Base-by-base conservation (phyloP, 2,329 filamentous ascomycete species). In the Aspergillus luchuensis region DNA sequence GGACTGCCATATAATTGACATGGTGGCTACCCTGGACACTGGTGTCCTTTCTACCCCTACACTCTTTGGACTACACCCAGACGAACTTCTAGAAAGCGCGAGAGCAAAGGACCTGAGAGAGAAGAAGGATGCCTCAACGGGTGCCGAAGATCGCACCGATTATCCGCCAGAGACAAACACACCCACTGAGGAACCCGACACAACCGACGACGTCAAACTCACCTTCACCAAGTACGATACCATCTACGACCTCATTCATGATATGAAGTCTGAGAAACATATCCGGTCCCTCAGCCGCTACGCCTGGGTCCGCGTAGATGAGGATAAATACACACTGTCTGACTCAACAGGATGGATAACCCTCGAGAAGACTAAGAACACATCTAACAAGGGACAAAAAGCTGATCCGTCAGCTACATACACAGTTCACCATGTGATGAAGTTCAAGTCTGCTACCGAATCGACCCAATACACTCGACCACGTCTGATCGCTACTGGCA, bases 1-100 rank as follows among this genome's bases (percentile, higher is more conserved):
- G 41, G 87, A 98, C 71, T 99, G 95, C 68, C 95, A 98, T 74
- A 83, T 99, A 61, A 96, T 99, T 70, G 95, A 99, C 75, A 92
- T 99, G 87, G 95, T 98, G 0, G 90, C 93, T 0, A 92, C 88
- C 39, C 80, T 98, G 21, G 87, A 88, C 55, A 90, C 88, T 0
- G 95, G 95, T 4, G 91, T 99, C 55, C 85, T 97, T 2, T 96
- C 92, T 0, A 92, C 91, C 0, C 94, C 95, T 0, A 97, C 95
- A 0, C 81, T 99, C 2, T 97, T 98, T 68, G 95, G 95, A 1
- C 86, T 99, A 7, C 91, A 98, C 72, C 94, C 95, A 1, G 83
- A 85, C 28, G 89, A 94, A 71, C 70, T 97, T 3, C 81, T 98
- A 3, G 80, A 89, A 21, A 82, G 85, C n/a, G 87, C 86, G 5